These are phyloP conservation scores for Quercus bicolor DNA, from an alignment of 306 rosid species.

Conservation along the genomic window DNA sequence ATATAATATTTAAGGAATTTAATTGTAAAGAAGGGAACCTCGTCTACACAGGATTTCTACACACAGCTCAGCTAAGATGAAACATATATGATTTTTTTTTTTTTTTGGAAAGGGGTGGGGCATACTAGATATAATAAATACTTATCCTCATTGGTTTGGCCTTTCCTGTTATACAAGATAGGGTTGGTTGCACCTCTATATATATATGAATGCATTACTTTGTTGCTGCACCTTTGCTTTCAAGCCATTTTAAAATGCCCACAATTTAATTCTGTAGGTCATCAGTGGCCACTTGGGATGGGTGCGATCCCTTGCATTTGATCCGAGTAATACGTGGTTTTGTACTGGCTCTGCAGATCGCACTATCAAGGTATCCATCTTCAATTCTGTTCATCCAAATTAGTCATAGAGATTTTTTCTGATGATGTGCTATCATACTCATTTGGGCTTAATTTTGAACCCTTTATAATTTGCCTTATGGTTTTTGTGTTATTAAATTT, in stretches of 20 bases:
- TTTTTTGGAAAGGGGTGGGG: background rate
- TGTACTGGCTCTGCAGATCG: constrained; percentile 99
- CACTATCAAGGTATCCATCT: constrained; percentile 79
- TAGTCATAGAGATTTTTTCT: background rate
- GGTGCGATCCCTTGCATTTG: constrained; percentile 97
- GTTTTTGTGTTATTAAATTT: background rate
- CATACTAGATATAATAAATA: background rate
- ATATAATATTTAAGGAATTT: background rate
- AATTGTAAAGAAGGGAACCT: too few species aligned
- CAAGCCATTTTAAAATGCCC: background rate
- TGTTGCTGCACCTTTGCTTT: background rate
- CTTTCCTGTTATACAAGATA: background rate
- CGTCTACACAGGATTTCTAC: too few species aligned
- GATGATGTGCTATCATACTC: background rate
- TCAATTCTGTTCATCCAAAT: constrained; percentile 13
- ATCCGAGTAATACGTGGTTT: constrained; percentile 96
- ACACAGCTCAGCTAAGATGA: background rate
- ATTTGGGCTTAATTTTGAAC: background rate
- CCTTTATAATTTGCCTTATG: background rate
- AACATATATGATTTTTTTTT: background rate
- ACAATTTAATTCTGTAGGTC: constrained; percentile 53
- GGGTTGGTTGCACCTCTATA: background rate
- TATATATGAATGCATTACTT: background rate
- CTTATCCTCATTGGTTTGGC: background rate
- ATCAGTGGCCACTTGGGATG: constrained; percentile 99